These are phyloP conservation scores for Ochromonas danica DNA, from an alignment of 108 stramenopile genomes.

Conservation along the genomic window DNA sequence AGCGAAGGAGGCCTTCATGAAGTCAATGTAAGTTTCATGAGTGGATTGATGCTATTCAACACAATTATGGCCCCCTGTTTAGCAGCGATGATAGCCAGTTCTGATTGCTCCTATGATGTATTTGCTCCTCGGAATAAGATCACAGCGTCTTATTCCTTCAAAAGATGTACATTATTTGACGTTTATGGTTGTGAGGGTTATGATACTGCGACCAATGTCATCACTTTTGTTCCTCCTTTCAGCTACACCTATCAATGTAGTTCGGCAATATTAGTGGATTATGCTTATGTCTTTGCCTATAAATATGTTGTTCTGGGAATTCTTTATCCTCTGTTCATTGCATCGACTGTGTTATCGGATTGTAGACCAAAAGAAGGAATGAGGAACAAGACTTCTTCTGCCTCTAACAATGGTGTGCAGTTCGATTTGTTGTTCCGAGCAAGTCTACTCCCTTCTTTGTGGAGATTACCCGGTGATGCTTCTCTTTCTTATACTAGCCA, in stretches of 20 bases:
- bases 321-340: no score
- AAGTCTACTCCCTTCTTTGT: no score
- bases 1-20: neutral
- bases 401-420: no score
- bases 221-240: neutral
- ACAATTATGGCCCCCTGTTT: neutral
- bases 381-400: no score
- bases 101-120: neutral
- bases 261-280: no score
- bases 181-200: neutral
- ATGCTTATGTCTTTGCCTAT: no score
- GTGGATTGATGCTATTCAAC: neutral
- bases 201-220: neutral
- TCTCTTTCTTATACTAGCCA: no score
- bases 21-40: neutral
- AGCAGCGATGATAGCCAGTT: neutral
- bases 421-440: no score
- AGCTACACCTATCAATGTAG: slow-evolving; percentile 10
- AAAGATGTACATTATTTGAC: neutral
- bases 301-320: no score
- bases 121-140: neutral
- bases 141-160: neutral
- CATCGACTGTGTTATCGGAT: no score
- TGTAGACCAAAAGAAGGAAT: no score
- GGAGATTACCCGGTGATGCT: no score